A percentile compares a stretch with the other conserved stretches of the same genome.
Evolutionary conservation across 2,329 filamentous ascomycete species (phyloP).

Genomic region (Simplicillium aogashimaense): DNA sequence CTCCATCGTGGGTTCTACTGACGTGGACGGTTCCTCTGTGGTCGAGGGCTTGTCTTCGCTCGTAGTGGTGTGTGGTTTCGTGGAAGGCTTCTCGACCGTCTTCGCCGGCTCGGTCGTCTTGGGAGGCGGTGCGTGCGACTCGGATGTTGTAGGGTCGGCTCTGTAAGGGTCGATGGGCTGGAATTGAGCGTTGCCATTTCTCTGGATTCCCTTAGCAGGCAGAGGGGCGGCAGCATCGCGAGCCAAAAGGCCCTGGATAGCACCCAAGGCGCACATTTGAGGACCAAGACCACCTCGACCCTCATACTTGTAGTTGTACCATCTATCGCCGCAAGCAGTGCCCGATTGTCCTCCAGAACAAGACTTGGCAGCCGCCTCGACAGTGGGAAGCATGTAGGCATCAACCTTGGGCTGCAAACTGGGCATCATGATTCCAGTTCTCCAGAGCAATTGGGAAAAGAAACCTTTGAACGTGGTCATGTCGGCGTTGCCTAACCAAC

Average conservation of each 20-base stretch:
- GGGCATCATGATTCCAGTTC: slow-evolving; percentile 45
- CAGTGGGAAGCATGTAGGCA: slow-evolving; percentile 37
- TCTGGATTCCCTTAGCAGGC: slow-evolving; percentile 35
- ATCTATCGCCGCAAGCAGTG: slow-evolving; percentile 49
- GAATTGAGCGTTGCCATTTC: slow-evolving; percentile 22
- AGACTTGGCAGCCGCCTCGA: slow-evolving; percentile 42
- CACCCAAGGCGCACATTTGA: slow-evolving; percentile 56
- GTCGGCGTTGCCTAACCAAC: slow-evolving; percentile 40
- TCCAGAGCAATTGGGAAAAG: slow-evolving; percentile 54
- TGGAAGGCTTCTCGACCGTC: no score
- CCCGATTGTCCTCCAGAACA: slow-evolving; percentile 46
- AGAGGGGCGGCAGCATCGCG: slow-evolving; percentile 32
- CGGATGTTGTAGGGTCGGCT: slow-evolving; percentile 1
- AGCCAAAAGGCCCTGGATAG: slow-evolving; percentile 48
- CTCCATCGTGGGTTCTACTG: no score
- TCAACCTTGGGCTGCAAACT: slow-evolving; percentile 37
- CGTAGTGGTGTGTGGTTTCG: no score
- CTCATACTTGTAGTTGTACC: slow-evolving; percentile 50
- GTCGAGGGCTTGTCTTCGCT: no score
- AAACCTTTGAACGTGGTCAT: slow-evolving; percentile 62
- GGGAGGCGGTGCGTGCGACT: no score
- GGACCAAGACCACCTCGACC: slow-evolving; percentile 46
- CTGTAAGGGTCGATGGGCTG: slow-evolving; percentile 10
- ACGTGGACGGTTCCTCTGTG: no score
- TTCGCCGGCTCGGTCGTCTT: no score